Percentiles rank a stretch among this genome's conserved stretches.
Evolutionary conservation across 805 yeast genomes (phyloP).

Genomic region (Monosporozyma servazzii): DNA sequence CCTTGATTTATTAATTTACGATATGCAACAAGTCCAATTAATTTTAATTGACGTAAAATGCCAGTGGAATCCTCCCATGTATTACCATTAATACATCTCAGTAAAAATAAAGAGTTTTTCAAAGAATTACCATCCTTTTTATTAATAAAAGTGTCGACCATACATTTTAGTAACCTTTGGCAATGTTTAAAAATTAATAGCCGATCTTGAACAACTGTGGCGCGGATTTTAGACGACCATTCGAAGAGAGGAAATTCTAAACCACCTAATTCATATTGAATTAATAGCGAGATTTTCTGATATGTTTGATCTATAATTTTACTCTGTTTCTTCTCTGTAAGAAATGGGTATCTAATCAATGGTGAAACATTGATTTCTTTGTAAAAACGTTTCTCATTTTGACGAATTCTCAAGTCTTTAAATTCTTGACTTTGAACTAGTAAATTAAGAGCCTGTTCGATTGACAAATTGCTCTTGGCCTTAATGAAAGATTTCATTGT

Average conservation of each 20-base stretch:
- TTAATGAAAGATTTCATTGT: slow-evolving; percentile 34
- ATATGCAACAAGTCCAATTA: slow-evolving; percentile 36
- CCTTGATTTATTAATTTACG: slow-evolving; percentile 32
- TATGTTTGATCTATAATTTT: slow-evolving; percentile 16
- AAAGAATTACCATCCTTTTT: slow-evolving; percentile 37
- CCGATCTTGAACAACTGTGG: slow-evolving; percentile 38
- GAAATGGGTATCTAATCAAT: slow-evolving; percentile 31
- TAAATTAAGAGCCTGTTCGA: slow-evolving; percentile 19
- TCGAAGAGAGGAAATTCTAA: slow-evolving; percentile 37
- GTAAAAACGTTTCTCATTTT: slow-evolving; percentile 37
- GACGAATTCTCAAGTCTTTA: slow-evolving; percentile 32
- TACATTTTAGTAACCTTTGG: slow-evolving; percentile 36
- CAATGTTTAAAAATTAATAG: slow-evolving; percentile 34
- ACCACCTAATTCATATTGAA: slow-evolving; percentile 46
- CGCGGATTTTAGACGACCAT: slow-evolving; percentile 34
- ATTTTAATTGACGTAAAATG: slow-evolving; percentile 40
- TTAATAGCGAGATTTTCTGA: slow-evolving; percentile 35
- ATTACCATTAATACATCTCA: slow-evolving; percentile 34
- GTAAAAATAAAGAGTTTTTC: slow-evolving; percentile 30
- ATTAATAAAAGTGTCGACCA: slow-evolving; percentile 36
- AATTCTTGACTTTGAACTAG: slow-evolving; percentile 36
- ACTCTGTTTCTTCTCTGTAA: slow-evolving; percentile 23
- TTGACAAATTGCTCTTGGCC: slow-evolving; percentile 6
- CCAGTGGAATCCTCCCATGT: slow-evolving; percentile 44
- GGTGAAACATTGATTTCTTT: slow-evolving; percentile 37